Evolutionary conservation across 371 early-diverging fungal genomes (phyloP).

Genomic region (Vairimorpha necatrix): DNA sequence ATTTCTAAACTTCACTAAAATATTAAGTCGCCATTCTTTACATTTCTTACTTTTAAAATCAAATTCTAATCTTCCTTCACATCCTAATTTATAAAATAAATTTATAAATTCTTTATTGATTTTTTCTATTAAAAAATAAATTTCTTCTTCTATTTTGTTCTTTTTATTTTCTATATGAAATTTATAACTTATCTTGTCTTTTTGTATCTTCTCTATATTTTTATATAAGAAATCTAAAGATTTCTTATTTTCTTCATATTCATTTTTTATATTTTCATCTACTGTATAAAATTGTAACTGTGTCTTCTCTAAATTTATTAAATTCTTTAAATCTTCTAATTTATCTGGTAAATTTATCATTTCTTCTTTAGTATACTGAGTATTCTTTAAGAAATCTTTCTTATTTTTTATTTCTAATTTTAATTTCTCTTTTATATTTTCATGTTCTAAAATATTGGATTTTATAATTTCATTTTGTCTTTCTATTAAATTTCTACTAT

Average conservation of each 20-base stretch:
- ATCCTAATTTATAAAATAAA: slow-evolving; percentile 43
- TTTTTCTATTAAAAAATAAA: slow-evolving; percentile 5
- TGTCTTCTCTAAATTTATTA: slow-evolving; percentile 25
- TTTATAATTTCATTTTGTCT: neutral
- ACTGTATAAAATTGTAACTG: slow-evolving; percentile 43
- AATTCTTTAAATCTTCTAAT: slow-evolving; percentile 40
- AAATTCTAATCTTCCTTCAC: slow-evolving; percentile 53
- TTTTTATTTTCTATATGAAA: slow-evolving; percentile 1
- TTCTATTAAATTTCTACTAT: neutral
- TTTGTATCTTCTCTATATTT: neutral
- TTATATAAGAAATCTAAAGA: slow-evolving; percentile 22
- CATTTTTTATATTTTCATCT: slow-evolving; percentile 23
- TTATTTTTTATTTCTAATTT: slow-evolving; percentile 20
- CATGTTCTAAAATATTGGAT: neutral
- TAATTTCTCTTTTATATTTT: slow-evolving; percentile 13
- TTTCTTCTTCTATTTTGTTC: neutral
- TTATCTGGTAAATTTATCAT: slow-evolving; percentile 31
- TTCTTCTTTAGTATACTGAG: neutral
- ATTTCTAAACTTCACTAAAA: slow-evolving; percentile 69
- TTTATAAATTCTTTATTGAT: slow-evolving; percentile 40
- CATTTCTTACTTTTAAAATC: slow-evolving; percentile 70
- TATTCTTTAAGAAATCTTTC: slow-evolving; percentile 26
- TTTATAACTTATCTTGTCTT: slow-evolving; percentile 10
- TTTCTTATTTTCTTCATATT: slow-evolving; percentile 34
- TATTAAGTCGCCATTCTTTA: slow-evolving; percentile 86